Conservation (phyloP, 1,139 yeast genomes). For the Zhuliangozyma blackwelliae region DNA sequence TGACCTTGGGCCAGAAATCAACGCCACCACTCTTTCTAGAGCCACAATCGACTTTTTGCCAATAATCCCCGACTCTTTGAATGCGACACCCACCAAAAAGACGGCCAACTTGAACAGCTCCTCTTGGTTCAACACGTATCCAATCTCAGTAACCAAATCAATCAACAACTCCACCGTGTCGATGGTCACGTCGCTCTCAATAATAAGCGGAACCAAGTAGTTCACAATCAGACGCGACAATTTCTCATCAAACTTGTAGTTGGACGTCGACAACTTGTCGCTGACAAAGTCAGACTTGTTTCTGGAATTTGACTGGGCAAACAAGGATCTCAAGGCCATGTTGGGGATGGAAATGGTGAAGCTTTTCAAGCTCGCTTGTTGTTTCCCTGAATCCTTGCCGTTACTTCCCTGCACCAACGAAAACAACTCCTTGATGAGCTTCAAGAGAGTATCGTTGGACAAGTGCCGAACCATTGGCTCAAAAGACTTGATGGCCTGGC, state of each 20-base stretch:
- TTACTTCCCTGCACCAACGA: conserved; percentile 15
- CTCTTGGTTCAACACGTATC: conserved; percentile 38
- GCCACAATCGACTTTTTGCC: conserved; percentile 55
- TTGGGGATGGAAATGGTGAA: conserved; percentile 63
- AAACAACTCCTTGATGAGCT: conserved; percentile 24
- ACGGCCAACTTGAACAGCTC: conserved; percentile 38
- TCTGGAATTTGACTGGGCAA: conserved; percentile 20
- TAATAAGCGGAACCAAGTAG: conserved; percentile 17
- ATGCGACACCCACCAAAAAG: conserved; percentile 37
- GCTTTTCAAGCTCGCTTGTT: conserved; percentile 16
- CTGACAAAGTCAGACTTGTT: conserved; percentile 20
- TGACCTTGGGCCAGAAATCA: conserved; percentile 16
- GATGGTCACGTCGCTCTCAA: conserved; percentile 30
- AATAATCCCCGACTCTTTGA: conserved; percentile 43
- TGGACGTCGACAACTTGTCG: conserved; percentile 12
- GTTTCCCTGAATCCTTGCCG: background rate
- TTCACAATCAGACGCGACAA: conserved; percentile 20
- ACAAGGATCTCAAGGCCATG: conserved; percentile 65
- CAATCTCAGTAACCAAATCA: conserved; percentile 55
- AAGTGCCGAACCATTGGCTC: conserved; percentile 34
- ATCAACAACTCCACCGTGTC: conserved; percentile 64
- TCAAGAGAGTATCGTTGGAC: conserved; percentile 19
- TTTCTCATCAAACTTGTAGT: conserved; percentile 10
- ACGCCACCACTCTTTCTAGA: conserved; percentile 43
- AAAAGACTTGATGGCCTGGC: conserved; percentile 65